Percentiles rank a stretch among this genome's conserved stretches.
Conservation (phyloP, 257 asterid genomes). For the Solanum raphanifolium region DNA sequence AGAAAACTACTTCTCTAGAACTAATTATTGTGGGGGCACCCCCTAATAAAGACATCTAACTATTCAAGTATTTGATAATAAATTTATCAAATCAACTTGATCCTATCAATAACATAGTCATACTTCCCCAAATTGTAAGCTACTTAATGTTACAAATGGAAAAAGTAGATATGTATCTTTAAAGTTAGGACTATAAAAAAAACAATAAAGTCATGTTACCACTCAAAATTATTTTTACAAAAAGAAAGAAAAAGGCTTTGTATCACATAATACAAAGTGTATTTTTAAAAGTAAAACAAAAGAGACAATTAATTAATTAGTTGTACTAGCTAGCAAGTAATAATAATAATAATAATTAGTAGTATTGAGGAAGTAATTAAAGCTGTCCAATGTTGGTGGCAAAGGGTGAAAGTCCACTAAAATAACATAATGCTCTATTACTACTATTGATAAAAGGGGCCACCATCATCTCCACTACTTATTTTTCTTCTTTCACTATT, state of each 20-base stretch:
- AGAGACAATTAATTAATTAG: neutral
- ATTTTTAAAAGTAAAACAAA: neutral
- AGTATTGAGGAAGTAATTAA: conserved; percentile 2
- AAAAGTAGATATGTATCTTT: neutral
- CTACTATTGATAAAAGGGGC: conserved; percentile 9
- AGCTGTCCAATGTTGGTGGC: conserved; percentile 23
- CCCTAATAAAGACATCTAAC: neutral
- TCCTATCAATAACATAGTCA: neutral
- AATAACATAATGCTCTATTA: conserved; percentile 3
- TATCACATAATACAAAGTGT: neutral
- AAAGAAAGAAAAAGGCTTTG: neutral
- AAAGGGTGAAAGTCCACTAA: conserved; percentile 23
- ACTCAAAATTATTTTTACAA: neutral
- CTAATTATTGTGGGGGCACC: neutral
- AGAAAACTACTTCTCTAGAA: neutral
- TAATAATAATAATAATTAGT: neutral
- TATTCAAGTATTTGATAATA: neutral
- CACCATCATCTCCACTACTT: conserved; percentile 14
- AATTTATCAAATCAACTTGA: neutral
- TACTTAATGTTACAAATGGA: neutral
- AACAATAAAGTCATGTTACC: neutral
- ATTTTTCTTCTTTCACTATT: conserved; percentile 7
- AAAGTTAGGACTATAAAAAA: neutral
- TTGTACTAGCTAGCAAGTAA: neutral
- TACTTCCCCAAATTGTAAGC: neutral